Evolutionary conservation across 1,139 yeast genomes (phyloP).

Genomic region (Taphrina populina): DNA sequence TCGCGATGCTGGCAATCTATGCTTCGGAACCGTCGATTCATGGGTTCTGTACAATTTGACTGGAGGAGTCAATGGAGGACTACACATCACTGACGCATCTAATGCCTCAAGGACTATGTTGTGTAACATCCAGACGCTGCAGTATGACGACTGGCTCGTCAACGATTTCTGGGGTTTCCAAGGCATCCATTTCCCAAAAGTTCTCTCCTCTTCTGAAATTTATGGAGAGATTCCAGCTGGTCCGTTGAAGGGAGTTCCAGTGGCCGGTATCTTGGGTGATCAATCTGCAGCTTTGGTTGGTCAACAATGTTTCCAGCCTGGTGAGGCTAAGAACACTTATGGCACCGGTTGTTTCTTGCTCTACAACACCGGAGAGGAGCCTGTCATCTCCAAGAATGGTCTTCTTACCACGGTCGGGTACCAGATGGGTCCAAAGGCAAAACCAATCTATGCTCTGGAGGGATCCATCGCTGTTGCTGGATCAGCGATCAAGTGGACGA

Average conservation of each 20-base stretch:
- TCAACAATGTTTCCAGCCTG: constrained; percentile 77
- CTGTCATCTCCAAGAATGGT: constrained; percentile 66
- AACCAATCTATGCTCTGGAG: constrained; percentile 86
- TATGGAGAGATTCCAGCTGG: constrained; percentile 58
- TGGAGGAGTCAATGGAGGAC: constrained; percentile 51
- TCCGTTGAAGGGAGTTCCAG: constrained; percentile 59
- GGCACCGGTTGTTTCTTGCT: constrained; percentile 94
- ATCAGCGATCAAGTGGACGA: constrained; percentile 88
- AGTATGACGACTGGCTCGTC: constrained; percentile 74
- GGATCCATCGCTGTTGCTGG: constrained; percentile 96
- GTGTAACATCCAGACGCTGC: constrained; percentile 73
- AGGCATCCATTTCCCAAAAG: constrained; percentile 65
- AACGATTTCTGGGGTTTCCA: constrained; percentile 68
- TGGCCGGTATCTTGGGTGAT: constrained; percentile 90
- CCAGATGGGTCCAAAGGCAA: constrained; percentile 68
- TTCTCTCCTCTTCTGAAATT: constrained; percentile 74
- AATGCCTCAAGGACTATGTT: constrained; percentile 91
- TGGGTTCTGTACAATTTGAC: constrained; percentile 90
- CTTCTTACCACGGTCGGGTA: constrained; percentile 85
- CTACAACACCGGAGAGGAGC: constrained; percentile 73
- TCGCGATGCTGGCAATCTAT: constrained; percentile 72
- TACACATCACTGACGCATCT: constrained; percentile 75
- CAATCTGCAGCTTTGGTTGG: constrained; percentile 94
- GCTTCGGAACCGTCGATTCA: constrained; percentile 93
- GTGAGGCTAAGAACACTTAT: constrained; percentile 93